Evolutionary conservation across 495 filamentous ascomycete species (phyloP), one percentile per base, ranked within the genome.

Genomic region (Hapsidospora chrysogenum): DNA sequence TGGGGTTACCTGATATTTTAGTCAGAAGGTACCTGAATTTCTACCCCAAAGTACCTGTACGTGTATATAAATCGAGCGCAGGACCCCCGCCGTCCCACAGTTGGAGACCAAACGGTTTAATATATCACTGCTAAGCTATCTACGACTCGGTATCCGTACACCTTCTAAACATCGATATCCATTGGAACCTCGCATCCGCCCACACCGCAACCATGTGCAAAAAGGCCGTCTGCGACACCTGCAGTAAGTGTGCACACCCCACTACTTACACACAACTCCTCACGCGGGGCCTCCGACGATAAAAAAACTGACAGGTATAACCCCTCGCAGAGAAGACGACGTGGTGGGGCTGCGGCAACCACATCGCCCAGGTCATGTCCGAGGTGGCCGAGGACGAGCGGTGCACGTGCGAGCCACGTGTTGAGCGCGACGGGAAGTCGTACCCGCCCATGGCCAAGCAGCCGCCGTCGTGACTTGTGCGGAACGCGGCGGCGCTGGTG

Each of bases 271-370:
- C 5, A 11, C 15, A 17, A 9, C 30, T 29, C 13, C 15, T 11
- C n/a, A 14, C 19, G 14, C n/a, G n/a, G n/a, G n/a, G n/a, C n/a
- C n/a, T n/a, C n/a, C n/a, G n/a, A n/a, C n/a, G n/a, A n/a, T n/a
- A n/a, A n/a, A n/a, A n/a, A n/a, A n/a, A n/a, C n/a, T n/a, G n/a
- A n/a, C n/a, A n/a, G n/a, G n/a, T n/a, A n/a, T n/a, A n/a, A n/a
- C n/a, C n/a, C 26, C 32, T 17, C 13, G 41, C 36, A 83, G 79
- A 68, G 36, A 77, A 80, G 41, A 51, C 56, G 37, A 70, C 75
- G 32, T 85, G 79, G 80, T 64, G 54, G 42, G 79, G 80, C 37
- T 85, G 80, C 56, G 79, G 80, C 28, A 51, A 26, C 18, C 80
- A 85, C 45, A 64, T 85, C 31, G 64, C 76, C 11, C 52, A 44